Percentiles rank a stretch among this genome's conserved stretches.
These are phyloP conservation scores for Drechslerella dactyloides DNA, from an alignment of 2,329 filamentous ascomycete genomes.

Conservation along the genomic window DNA sequence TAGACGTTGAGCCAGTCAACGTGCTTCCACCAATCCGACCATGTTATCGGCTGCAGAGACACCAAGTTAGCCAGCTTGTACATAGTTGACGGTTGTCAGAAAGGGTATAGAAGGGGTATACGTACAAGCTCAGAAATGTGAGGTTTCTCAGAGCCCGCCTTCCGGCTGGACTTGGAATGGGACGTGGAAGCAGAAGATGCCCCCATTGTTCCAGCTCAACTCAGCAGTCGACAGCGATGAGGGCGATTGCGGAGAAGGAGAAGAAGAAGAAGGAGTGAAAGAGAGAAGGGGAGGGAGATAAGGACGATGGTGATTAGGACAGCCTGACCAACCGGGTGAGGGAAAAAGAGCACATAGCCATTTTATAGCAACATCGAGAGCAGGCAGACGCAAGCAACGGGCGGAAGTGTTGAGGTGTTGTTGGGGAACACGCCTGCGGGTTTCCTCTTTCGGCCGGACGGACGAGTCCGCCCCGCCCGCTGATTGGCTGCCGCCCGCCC, in stretches of 20 bases:
- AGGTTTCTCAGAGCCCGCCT: slow-evolving; percentile 67
- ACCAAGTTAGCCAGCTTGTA: slow-evolving; percentile 3
- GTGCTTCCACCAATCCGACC: slow-evolving; percentile 86
- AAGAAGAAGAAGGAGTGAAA: slow-evolving; percentile 56
- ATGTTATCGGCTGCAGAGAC: slow-evolving; percentile 70
- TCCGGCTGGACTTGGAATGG: slow-evolving; percentile 63
- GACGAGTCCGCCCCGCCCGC: neutral
- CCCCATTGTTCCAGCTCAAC: slow-evolving; percentile 60
- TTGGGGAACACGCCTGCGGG: slow-evolving; percentile 19
- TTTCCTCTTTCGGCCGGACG: slow-evolving; percentile 14
- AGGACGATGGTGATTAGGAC: slow-evolving; percentile 16
- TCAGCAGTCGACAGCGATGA: slow-evolving; percentile 57
- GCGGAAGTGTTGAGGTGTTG: slow-evolving; percentile 32
- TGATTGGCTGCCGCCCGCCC: slow-evolving; percentile 18
- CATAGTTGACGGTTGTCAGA: neutral
- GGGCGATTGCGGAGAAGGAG: slow-evolving; percentile 56
- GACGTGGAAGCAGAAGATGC: slow-evolving; percentile 64
- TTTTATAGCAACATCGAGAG: slow-evolving; percentile 56
- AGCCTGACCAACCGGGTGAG: neutral
- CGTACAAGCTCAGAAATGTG: slow-evolving; percentile 73
- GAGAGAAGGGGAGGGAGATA: slow-evolving; percentile 37
- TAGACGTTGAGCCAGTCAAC: slow-evolving; percentile 90
- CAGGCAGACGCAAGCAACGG: slow-evolving; percentile 10
- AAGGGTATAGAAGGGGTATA: neutral
- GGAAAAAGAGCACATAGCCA: slow-evolving; percentile 10